These are phyloP conservation scores for Hippophae rhamnoides DNA, from an alignment of 306 rosid genomes.

Conservation along the genomic window DNA sequence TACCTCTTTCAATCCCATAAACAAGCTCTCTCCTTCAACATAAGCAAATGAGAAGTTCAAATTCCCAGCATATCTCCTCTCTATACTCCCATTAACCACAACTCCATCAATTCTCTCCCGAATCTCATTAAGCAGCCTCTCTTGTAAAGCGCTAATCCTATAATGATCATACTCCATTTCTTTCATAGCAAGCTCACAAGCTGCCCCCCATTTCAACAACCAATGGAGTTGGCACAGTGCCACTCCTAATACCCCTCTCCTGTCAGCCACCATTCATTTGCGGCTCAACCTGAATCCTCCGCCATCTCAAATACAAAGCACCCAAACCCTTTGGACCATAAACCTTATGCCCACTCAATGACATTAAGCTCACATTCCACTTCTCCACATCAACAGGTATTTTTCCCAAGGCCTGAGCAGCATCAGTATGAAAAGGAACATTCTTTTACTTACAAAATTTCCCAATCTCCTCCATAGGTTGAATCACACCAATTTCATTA, in stretches of 20 bases:
- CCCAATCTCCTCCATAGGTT: conserved; percentile 81
- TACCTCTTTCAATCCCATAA: conserved; percentile 96
- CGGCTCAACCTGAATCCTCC: conserved; percentile 94
- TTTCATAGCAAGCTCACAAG: conserved; percentile 68
- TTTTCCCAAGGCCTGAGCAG: conserved; percentile 93
- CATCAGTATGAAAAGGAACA: conserved; percentile 84
- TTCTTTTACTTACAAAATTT: conserved; percentile 61
- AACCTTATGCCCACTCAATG: conserved; percentile 80
- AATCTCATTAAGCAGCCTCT: conserved; percentile 55
- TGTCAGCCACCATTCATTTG: conserved; percentile 98
- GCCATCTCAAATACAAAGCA: conserved; percentile 68
- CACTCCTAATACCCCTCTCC: conserved; percentile 89
- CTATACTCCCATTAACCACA: conserved; percentile 84
- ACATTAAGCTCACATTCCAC: conserved; percentile 97
- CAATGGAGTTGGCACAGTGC: conserved; percentile 81
- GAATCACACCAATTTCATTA: conserved; percentile 87
- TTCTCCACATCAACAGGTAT: conserved; percentile 66
- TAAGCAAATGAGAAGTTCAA: conserved; percentile 74
- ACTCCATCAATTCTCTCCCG: conserved; percentile 62
- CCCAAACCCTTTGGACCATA: conserved; percentile 85
- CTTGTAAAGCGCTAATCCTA: conserved; percentile 50
- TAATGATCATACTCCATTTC: conserved; percentile 79
- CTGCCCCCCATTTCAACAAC: conserved; percentile 91
- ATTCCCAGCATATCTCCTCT: conserved; percentile 68
- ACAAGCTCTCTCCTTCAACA: conserved; percentile 88